These are phyloP conservation scores for Fusarium udum DNA, from an alignment of 2,329 filamentous ascomycete species.

Conservation along the genomic window DNA sequence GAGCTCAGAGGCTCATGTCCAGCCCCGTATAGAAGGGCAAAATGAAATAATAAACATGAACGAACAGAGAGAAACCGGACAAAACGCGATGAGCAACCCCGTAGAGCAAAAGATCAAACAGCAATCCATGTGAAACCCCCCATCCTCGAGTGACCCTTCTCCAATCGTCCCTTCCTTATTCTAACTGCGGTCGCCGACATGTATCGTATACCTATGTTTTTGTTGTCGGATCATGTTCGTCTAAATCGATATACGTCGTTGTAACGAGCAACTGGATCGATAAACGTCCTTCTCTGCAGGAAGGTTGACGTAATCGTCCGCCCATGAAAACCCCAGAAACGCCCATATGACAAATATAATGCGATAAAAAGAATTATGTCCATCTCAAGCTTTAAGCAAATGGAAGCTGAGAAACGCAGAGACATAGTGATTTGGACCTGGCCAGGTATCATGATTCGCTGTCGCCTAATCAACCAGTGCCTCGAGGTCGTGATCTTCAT, in stretches of 20 bases:
- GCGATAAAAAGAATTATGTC: slow-evolving; percentile 10
- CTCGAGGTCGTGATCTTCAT: neutral
- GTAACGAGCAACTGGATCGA: slow-evolving; percentile 9
- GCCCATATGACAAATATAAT: slow-evolving; percentile 16
- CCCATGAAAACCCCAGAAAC: slow-evolving; percentile 19
- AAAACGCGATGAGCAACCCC: neutral
- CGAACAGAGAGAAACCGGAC: neutral
- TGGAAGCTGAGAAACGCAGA: neutral
- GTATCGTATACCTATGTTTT: neutral
- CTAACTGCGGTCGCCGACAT: slow-evolving; percentile 7
- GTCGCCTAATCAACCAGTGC: neutral
- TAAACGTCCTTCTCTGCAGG: neutral
- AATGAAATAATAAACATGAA: neutral
- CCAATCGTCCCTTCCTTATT: slow-evolving; percentile 5
- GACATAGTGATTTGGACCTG: slow-evolving; percentile 5
- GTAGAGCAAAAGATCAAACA: neutral
- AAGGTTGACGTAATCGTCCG: slow-evolving; percentile 8
- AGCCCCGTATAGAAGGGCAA: neutral
- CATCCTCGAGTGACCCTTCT: neutral
- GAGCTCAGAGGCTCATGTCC: slow-evolving; percentile 21
- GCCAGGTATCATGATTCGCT: neutral
- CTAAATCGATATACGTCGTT: slow-evolving; percentile 19
- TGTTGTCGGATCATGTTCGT: neutral
- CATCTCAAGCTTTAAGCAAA: slow-evolving; percentile 12
- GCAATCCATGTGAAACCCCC: neutral